Conservation (phyloP, 495 filamentous ascomycete genomes). For the Trichoderma parareesei region DNA sequence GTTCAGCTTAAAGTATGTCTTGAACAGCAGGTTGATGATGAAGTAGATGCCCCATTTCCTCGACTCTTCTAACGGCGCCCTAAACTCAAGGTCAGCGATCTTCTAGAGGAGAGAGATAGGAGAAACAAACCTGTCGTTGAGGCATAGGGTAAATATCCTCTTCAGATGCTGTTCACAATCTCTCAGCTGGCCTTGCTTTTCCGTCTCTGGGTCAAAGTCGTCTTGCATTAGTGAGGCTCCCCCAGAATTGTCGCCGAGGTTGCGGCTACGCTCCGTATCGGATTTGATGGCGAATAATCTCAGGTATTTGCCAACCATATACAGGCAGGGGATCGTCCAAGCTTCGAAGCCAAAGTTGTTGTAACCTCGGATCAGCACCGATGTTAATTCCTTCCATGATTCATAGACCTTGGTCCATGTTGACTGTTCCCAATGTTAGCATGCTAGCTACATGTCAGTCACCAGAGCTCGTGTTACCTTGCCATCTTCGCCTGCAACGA, state of each 20-base stretch:
- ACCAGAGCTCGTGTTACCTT: conserved; percentile 22
- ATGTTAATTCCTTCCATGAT: conserved; percentile 72
- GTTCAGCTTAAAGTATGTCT: conserved; percentile 95
- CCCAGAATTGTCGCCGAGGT: conserved; percentile 30
- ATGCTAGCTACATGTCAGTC: background rate
- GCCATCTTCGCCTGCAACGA: conserved; percentile 50
- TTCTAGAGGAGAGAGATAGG: no score
- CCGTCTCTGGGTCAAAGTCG: conserved; percentile 61
- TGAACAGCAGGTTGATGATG: conserved; percentile 87
- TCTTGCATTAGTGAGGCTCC: conserved; percentile 51
- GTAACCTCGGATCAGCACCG: conserved; percentile 66
- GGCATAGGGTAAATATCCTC: conserved; percentile 77
- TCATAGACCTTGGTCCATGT: conserved; percentile 73
- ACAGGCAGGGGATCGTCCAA: conserved; percentile 86
- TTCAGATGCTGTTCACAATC: conserved; percentile 85
- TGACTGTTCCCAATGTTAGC: conserved; percentile 26
- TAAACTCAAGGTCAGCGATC: conserved; percentile 23
- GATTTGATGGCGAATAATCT: conserved; percentile 82
- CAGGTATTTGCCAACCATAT: conserved; percentile 73
- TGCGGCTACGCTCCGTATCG: conserved; percentile 53
- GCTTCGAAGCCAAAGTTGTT: conserved; percentile 58
- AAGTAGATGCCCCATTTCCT: conserved; percentile 97
- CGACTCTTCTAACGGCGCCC: conserved; percentile 77
- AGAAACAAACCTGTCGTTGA: conserved; percentile 69
- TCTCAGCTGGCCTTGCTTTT: conserved; percentile 73